phyloP scores from a whole-genome alignment of 495 filamentous ascomycete genomes.

The Staphylotrichum tortipilum region DNA sequence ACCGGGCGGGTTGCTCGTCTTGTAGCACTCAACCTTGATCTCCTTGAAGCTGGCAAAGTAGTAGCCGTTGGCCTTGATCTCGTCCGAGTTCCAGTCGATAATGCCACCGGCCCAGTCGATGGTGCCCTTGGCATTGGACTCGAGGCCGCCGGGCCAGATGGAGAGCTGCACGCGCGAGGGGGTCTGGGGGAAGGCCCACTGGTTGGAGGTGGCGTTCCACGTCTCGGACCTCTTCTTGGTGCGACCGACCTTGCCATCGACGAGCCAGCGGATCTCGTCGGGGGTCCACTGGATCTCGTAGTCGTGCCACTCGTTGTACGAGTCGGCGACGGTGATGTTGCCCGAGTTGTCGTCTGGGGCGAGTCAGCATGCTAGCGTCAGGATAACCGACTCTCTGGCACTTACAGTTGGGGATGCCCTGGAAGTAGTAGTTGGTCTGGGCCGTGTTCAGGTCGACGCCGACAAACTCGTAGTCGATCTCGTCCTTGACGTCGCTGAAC shows the following conservation, averaged over 20 bases:
- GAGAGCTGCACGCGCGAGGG: slow-evolving; percentile 91
- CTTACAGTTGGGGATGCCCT: slow-evolving; percentile 88
- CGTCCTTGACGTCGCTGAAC: slow-evolving; percentile 89
- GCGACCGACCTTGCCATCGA: slow-evolving; percentile 71
- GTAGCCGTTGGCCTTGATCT: slow-evolving; percentile 78
- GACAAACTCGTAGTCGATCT: slow-evolving; percentile 95
- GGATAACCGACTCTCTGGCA: slow-evolving; percentile 4
- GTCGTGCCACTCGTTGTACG: slow-evolving; percentile 72
- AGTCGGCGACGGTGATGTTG: slow-evolving; percentile 64
- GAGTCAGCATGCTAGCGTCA: slow-evolving; percentile 2
- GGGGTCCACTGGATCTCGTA: slow-evolving; percentile 93
- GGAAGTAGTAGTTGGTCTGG: slow-evolving; percentile 96
- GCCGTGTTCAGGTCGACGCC: slow-evolving; percentile 66
- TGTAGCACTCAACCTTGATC: slow-evolving; percentile 76
- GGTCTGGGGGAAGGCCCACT: slow-evolving; percentile 85
- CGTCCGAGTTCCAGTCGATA: slow-evolving; percentile 76
- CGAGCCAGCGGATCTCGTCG: slow-evolving; percentile 71
- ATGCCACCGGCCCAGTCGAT: slow-evolving; percentile 84
- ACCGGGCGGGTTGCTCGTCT: slow-evolving; percentile 50
- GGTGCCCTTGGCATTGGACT: slow-evolving; percentile 73
- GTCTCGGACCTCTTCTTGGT: slow-evolving; percentile 66
- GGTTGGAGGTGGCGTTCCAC: slow-evolving; percentile 73
- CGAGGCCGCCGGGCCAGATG: slow-evolving; percentile 85
- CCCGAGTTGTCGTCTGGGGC: slow-evolving; percentile 56
- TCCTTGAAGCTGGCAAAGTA: slow-evolving; percentile 78